Percentiles rank a stretch among this genome's conserved stretches.
phyloP scores from a whole-genome alignment of 768 basidiomycete species.

The Gloeophyllum trabeum region DNA sequence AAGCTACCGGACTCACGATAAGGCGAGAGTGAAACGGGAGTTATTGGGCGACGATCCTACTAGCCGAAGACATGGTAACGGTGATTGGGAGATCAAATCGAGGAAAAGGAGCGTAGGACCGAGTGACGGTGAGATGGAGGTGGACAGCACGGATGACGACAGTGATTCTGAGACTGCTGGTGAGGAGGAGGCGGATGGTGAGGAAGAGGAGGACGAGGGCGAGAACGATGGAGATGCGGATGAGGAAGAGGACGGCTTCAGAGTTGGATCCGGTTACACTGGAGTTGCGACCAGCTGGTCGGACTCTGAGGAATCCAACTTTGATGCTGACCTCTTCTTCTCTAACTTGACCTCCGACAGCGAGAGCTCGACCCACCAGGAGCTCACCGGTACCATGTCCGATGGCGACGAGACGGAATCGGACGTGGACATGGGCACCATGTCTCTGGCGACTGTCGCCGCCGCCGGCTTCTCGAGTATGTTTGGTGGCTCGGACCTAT shows the following conservation, averaged over 20 bases:
- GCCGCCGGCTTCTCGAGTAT: background rate
- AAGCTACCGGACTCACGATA: slow-evolving; percentile 29
- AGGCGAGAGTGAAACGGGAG: slow-evolving; percentile 49
- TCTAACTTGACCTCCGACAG: slow-evolving; percentile 49
- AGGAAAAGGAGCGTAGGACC: slow-evolving; percentile 59
- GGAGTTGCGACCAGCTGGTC: slow-evolving; percentile 72
- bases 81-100: slow-evolving; percentile 58
- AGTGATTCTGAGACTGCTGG: slow-evolving; percentile 35
- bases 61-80: slow-evolving; percentile 17
- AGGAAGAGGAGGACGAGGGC: slow-evolving; percentile 13
- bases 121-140: slow-evolving; percentile 55
- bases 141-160: slow-evolving; percentile 44
- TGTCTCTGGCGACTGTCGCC: background rate
- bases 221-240: slow-evolving; percentile 25
- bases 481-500: slow-evolving; percentile 12
- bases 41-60: slow-evolving; percentile 38
- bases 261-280: slow-evolving; percentile 33
- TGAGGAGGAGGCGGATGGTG: slow-evolving; percentile 41
- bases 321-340: slow-evolving; percentile 81
- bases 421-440: slow-evolving; percentile 5
- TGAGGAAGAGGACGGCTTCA: slow-evolving; percentile 10
- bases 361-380: slow-evolving; percentile 28
- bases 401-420: slow-evolving; percentile 14
- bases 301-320: slow-evolving; percentile 61
- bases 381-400: slow-evolving; percentile 31